These are phyloP conservation scores for Russula olivacea DNA, from an alignment of 768 basidiomycete genomes.

Conservation along the genomic window DNA sequence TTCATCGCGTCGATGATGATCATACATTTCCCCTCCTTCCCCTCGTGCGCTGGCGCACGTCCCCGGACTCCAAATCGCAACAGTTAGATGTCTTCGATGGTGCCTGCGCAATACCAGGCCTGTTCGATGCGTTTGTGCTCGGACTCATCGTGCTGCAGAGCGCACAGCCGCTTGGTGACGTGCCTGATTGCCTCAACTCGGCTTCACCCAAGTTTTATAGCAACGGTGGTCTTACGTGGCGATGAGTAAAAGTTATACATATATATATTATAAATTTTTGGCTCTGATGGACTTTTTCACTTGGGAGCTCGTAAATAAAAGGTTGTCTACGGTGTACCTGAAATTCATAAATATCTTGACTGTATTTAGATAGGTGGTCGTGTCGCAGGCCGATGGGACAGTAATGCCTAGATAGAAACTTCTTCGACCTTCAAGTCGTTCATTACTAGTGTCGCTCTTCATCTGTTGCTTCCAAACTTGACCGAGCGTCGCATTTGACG, in stretches of 20 bases:
- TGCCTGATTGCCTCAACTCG: neutral
- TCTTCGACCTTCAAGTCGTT: neutral
- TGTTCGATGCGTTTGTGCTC: slow-evolving; percentile 16
- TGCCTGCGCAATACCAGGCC: slow-evolving; percentile 2
- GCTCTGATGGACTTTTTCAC: neutral
- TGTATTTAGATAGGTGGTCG: slow-evolving; percentile 4
- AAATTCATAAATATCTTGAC: neutral
- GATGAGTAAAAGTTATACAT: neutral
- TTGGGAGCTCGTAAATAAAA: neutral
- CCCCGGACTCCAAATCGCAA: slow-evolving; percentile 6
- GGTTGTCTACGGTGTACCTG: neutral
- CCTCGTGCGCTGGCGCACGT: slow-evolving; percentile 17
- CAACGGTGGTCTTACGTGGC: neutral
- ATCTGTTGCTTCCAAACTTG: neutral
- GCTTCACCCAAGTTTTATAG: slow-evolving; percentile 12
- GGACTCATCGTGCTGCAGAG: slow-evolving; percentile 15
- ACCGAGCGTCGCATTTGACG: neutral
- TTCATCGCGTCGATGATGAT: neutral
- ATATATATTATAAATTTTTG: neutral
- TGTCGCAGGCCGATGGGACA: slow-evolving; percentile 8
- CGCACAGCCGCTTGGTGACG: slow-evolving; percentile 18
- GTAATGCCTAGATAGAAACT: slow-evolving; percentile 6
- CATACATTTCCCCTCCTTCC: neutral
- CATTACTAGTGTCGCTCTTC: neutral
- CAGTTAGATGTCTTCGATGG: slow-evolving; percentile 15